phyloP scores from a whole-genome alignment of 75 land plant species.

The Isoetes taiwanensis region DNA sequence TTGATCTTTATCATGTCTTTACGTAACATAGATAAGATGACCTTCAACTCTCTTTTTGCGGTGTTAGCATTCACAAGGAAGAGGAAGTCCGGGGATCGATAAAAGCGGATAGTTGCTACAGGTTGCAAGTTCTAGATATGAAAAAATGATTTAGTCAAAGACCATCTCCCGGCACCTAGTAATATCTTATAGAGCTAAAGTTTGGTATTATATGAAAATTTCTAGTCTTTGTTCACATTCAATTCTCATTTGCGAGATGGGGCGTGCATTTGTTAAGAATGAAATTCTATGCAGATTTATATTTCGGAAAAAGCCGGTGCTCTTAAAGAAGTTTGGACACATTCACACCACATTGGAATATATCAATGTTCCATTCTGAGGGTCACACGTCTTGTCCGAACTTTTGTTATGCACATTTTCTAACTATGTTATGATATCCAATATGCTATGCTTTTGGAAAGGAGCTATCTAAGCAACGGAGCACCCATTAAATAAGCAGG shows the following conservation, averaged over 20 bases:
- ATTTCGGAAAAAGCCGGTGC: conserved; percentile 65
- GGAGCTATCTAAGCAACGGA: too few species aligned
- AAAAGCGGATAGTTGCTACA: conserved; percentile 7
- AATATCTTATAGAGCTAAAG: too few species aligned
- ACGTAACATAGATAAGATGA: not conserved
- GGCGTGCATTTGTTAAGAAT: conserved; percentile 36
- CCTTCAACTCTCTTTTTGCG: not conserved
- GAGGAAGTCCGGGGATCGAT: conserved; percentile 19
- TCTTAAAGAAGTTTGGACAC: conserved; percentile 59
- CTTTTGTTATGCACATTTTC: too few species aligned
- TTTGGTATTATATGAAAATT: too few species aligned
- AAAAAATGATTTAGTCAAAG: conserved; percentile 26
- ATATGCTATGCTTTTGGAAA: too few species aligned
- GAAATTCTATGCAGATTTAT: conserved; percentile 53
- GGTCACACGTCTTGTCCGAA: conserved; percentile 24
- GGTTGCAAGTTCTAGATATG: conserved; percentile 13
- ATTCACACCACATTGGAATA: conserved; percentile 67
- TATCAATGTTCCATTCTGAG: conserved; percentile 57
- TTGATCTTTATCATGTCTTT: too few species aligned
- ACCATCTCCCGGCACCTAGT: conserved; percentile 28
- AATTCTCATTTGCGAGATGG: conserved; percentile 23
- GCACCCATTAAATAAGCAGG: too few species aligned
- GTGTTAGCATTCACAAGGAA: conserved; percentile 27
- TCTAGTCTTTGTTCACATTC: not conserved
- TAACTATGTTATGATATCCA: too few species aligned